phyloP scores from a whole-genome alignment of 2,329 filamentous ascomycete genomes.

The Aschersonia sp. region DNA sequence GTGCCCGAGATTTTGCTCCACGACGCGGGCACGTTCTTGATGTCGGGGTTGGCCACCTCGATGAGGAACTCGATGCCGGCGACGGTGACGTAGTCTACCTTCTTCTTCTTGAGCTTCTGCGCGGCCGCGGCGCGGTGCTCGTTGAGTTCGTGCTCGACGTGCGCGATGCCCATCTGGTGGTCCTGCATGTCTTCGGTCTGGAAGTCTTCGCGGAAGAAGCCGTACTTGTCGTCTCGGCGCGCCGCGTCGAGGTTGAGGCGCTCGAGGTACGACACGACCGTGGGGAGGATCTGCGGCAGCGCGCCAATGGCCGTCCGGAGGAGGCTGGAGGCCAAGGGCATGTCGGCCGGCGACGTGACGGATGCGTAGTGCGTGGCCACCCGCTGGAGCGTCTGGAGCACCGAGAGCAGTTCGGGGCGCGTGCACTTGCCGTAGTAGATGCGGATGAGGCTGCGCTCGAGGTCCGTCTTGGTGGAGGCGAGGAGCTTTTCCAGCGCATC shows the following conservation, averaged over 20 bases:
- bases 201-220: slow-evolving; percentile 75
- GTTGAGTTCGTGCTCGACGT: slow-evolving; percentile 78
- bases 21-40: slow-evolving; percentile 81
- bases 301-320: slow-evolving; percentile 58
- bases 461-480: slow-evolving; percentile 56
- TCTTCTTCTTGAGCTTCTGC: slow-evolving; percentile 53
- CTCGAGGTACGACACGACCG: slow-evolving; percentile 62
- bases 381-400: slow-evolving; percentile 72
- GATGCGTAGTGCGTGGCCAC: slow-evolving; percentile 64
- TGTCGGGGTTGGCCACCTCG: slow-evolving; percentile 68
- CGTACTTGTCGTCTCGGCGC: slow-evolving; percentile 78
- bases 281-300: slow-evolving; percentile 61
- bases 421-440: slow-evolving; percentile 97
- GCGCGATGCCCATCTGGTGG: slow-evolving; percentile 81
- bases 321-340: slow-evolving; percentile 57
- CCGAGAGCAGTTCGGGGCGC: slow-evolving; percentile 69
- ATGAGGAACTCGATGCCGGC: slow-evolving; percentile 90
- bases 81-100: slow-evolving; percentile 65
- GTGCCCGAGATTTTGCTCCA: slow-evolving; percentile 94
- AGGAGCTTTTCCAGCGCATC: slow-evolving; percentile 64
- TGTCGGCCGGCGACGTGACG: slow-evolving; percentile 48
- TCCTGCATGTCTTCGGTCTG: slow-evolving; percentile 83
- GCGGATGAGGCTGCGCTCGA: slow-evolving; percentile 84
- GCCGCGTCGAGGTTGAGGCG: slow-evolving; percentile 77
- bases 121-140: slow-evolving; percentile 60